Base-by-base conservation (phyloP, 2,329 filamentous ascomycete species). In the Hymenoscyphus infarciens region DNA sequence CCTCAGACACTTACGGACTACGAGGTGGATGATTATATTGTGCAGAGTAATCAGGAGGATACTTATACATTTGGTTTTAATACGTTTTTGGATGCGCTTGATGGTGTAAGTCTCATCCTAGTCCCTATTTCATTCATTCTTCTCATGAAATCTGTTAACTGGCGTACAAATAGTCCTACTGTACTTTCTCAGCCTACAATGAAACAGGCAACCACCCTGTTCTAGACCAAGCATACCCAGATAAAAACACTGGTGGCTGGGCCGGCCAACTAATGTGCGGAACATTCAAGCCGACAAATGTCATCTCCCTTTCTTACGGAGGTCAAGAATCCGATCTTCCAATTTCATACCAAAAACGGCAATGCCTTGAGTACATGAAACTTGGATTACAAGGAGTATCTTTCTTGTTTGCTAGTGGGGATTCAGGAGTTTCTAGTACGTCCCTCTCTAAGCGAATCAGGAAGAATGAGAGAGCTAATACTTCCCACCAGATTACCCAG, bases 291-390 rank as follows among this genome's bases (percentile, higher is more conserved):
- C 71, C n/a, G 79, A 82, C 83, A 6, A 83, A 83, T 64, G 82
- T 85, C 5, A 80, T 84, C 66, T 79, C 77, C 39, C 80, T 86
- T 66, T 82, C 79, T 16, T 84, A 84, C 69, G 81, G 81, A 45
- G 79, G 79, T 38, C 77, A 79, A 55, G 83, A 87, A 73, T 74
- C 75, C 10, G 79, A 81, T 45, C 75, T 85, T 15, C 82, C 83
- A 0, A 73, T 77, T 5, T 77, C 75, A 63, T 87, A 87, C 72
- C 80, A 84, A 70, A 76, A 81, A 66, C 76, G 80, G 5, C 80
- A 81, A 73, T 81, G 80, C 70, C 71, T 74, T 57, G 80, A 81
- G 73, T 79, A 81, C 66, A 75, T 83, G 73, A 83, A 83, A 70
- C 76, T 83, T 0, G 79, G 77, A 1, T 72, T 81, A 13, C 78